Percentiles rank a stretch among this genome's conserved stretches.
phyloP scores from a whole-genome alignment of 2,329 filamentous ascomycete species.

The Westerdykella ornata region DNA sequence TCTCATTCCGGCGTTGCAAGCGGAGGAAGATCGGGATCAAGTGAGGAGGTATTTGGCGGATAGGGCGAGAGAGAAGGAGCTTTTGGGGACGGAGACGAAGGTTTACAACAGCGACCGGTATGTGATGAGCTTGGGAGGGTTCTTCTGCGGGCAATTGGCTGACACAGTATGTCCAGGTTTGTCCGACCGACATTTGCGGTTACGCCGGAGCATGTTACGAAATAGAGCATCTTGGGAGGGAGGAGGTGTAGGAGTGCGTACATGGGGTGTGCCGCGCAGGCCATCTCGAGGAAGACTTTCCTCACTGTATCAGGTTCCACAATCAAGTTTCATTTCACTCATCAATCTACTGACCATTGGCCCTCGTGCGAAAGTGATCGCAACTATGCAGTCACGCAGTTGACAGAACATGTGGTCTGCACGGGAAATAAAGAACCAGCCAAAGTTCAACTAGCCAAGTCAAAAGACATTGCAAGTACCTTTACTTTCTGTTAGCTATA shows the following conservation, averaged over 20 bases:
- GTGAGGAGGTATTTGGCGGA: conserved; percentile 81
- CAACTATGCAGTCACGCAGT: no score
- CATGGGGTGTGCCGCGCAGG: not conserved
- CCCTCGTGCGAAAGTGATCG: not conserved
- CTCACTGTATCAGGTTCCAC: no score
- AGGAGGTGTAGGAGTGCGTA: not conserved
- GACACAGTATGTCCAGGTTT: conserved; percentile 22
- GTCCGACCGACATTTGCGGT: conserved; percentile 74
- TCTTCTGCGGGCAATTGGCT: conserved; percentile 8
- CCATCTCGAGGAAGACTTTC: no score
- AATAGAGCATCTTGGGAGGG: conserved; percentile 40
- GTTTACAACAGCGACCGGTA: conserved; percentile 87
- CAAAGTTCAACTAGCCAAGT: no score
- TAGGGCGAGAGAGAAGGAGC: conserved; percentile 80
- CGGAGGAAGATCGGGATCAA: conserved; percentile 93
- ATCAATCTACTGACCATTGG: not conserved
- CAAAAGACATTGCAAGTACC: no score
- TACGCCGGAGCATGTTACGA: conserved; percentile 57
- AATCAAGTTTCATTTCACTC: no score
- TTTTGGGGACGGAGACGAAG: conserved; percentile 75
- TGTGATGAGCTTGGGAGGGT: conserved; percentile 25
- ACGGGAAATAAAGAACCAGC: no score
- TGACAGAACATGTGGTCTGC: no score
- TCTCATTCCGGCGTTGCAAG: conserved; percentile 86
- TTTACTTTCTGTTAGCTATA: no score